Evolutionary conservation across 2,329 filamentous ascomycete genomes (phyloP), one percentile per base, ranked within the genome.

Genomic region (Laburnicola sp.): DNA sequence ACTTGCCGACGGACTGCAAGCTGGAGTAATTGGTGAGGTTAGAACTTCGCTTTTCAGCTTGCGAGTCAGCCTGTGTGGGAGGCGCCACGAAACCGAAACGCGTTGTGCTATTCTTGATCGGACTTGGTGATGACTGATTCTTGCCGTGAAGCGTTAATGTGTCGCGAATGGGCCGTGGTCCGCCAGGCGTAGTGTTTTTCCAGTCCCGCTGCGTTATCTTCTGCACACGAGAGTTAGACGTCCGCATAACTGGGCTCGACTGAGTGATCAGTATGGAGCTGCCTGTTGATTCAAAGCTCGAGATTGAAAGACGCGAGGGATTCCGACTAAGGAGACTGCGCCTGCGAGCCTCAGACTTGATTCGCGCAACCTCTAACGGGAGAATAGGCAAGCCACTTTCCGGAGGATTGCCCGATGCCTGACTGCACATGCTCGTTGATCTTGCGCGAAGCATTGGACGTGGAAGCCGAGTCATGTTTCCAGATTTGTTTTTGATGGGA

Each of bases 311-410:
- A 31, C 69, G 67, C 0, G 75, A 74, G 2, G 75, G 63, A 28
- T 60, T 67, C 10, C 62, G 62, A 9, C 58, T 63, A 6, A 70
- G 53, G 22, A 64, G 49, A 50, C 62, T 65, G n/a, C 56, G 54
- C 28, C 58, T 54, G n/a, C 51, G 51, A 8, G 47, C 50, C 35
- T 62, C 57, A 8, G 51, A 62, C 35, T 66, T 69, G 45, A 63
- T 64, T 23, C 65, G 62, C 28, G 61, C 52, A 27, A 66, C 58
- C 31, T 61, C 67, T 7, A 72, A 59, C 21, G 76, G 76, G 6
- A 78, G 56, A 11, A 76, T 74, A 11, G 76, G 76, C 0, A 78
- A 63, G 7, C 74, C 74, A 10, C 68, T 66, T 26, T 71, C 70
- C 8, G 76, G 76, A 6, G 71, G 74, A 36, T 65, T 63, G n/a